Conservation (phyloP, 2,329 filamentous ascomycete genomes). For the Knufia petricola region DNA sequence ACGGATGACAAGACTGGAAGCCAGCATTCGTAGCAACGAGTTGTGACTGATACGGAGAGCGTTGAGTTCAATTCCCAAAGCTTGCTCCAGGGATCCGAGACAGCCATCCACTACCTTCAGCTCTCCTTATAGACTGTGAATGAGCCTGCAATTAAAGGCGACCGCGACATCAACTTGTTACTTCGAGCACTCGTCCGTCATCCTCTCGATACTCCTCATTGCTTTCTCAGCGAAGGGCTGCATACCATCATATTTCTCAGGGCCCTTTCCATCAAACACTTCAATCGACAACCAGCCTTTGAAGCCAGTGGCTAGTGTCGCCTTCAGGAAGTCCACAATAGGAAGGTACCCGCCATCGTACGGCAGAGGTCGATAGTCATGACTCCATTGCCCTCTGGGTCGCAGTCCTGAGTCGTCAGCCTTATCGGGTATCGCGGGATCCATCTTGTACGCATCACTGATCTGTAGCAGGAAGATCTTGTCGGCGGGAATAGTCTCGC, state of each 20-base stretch:
- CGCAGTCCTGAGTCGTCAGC: conserved; percentile 44
- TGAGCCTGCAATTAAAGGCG: neutral
- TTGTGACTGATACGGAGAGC: too few species aligned
- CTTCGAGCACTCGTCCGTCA: conserved; percentile 27
- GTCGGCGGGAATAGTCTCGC: conserved; percentile 49
- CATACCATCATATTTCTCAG: conserved; percentile 45
- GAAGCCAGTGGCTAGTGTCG: conserved; percentile 60
- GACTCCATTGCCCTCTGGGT: conserved; percentile 60
- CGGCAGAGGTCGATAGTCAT: conserved; percentile 59
- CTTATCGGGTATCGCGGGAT: conserved; percentile 44
- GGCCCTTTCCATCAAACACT: conserved; percentile 54
- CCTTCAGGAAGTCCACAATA: conserved; percentile 52
- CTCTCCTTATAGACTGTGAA: neutral
- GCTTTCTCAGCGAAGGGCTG: conserved; percentile 42
- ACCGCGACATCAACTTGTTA: neutral
- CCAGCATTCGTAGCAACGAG: too few species aligned
- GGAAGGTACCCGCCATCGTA: conserved; percentile 64
- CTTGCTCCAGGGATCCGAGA: too few species aligned
- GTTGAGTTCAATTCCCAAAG: too few species aligned
- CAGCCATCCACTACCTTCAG: conserved; percentile 28
- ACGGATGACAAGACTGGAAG: too few species aligned
- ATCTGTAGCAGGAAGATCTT: conserved; percentile 70
- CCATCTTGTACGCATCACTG: conserved; percentile 60
- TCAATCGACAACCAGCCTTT: conserved; percentile 59
- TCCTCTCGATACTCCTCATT: conserved; percentile 39